Evolutionary conservation across 495 filamentous ascomycete genomes (phyloP).

Genomic region (Hypoxylon cercidicola): DNA sequence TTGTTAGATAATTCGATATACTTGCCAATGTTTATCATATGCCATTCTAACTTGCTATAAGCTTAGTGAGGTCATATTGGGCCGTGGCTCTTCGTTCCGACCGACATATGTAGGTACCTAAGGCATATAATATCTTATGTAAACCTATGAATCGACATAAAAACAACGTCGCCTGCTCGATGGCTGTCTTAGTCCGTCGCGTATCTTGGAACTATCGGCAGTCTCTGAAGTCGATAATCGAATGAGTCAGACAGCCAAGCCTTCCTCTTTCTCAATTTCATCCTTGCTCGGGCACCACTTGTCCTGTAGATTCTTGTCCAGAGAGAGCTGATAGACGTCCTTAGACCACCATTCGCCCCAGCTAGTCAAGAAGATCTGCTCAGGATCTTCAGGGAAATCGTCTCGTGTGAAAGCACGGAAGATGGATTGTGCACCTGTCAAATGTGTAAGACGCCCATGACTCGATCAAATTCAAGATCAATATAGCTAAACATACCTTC

Average conservation of each 20-base stretch:
- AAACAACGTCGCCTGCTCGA: too few relatives aligned
- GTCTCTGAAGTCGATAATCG: background rate
- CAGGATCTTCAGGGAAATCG: slow-evolving; percentile 57
- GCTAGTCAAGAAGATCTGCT: slow-evolving; percentile 58
- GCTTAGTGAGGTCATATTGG: too few relatives aligned
- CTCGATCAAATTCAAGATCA: background rate
- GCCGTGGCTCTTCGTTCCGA: too few relatives aligned
- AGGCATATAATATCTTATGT: too few relatives aligned
- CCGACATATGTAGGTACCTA: too few relatives aligned
- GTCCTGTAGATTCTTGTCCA: slow-evolving; percentile 56
- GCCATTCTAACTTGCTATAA: too few relatives aligned
- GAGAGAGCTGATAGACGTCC: slow-evolving; percentile 47
- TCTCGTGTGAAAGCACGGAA: slow-evolving; percentile 53
- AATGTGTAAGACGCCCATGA: background rate
- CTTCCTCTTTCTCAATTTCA: slow-evolving; percentile 55
- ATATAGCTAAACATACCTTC: slow-evolving; percentile 47
- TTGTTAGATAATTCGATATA: too few relatives aligned
- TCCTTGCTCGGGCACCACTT: slow-evolving; percentile 57
- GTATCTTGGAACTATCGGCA: too few relatives aligned
- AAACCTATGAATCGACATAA: too few relatives aligned
- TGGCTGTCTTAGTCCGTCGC: too few relatives aligned
- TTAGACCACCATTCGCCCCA: slow-evolving; percentile 62
- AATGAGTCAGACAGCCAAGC: slow-evolving; percentile 21
- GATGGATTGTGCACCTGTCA: slow-evolving; percentile 52
- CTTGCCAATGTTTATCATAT: too few relatives aligned